Conservation (phyloP, 129 eudicot species). For the Dittrichia graveolens region DNA sequence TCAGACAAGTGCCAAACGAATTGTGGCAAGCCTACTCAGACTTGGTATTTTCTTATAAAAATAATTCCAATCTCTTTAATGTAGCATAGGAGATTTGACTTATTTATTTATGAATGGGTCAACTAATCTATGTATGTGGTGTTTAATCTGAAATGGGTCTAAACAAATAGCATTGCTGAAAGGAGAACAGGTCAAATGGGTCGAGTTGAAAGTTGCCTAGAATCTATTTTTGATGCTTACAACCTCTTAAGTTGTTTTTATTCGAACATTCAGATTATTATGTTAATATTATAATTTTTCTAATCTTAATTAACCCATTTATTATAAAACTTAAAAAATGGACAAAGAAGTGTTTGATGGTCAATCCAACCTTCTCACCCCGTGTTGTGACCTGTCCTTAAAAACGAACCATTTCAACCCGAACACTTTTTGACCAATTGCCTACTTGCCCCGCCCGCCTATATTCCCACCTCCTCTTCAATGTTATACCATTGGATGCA, state of each 20-base stretch:
- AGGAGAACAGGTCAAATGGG: neutral
- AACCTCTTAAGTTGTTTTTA: neutral
- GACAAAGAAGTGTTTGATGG: neutral
- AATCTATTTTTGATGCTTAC: neutral
- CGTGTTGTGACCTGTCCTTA: neutral
- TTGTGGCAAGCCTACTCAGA: conserved; percentile 91
- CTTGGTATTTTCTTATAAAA: conserved; percentile 53
- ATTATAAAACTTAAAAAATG: neutral
- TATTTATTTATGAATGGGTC: neutral
- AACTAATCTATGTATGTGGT: neutral
- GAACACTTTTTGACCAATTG: neutral
- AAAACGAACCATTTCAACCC: neutral
- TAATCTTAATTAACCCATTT: neutral
- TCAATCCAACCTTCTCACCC: neutral
- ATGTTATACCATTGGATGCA: conserved; percentile 19
- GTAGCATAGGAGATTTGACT: neutral
- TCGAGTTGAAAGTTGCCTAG: neutral
- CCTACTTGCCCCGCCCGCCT: neutral
- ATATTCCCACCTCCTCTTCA: neutral
- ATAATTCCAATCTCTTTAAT: neutral
- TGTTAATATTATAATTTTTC: neutral
- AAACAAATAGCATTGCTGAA: neutral
- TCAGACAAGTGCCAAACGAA: conserved; percentile 73
- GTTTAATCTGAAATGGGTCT: neutral
- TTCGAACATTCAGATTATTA: neutral